Conservation (phyloP, 2,329 filamentous ascomycete genomes). For the Cladosporium phlei region DNA sequence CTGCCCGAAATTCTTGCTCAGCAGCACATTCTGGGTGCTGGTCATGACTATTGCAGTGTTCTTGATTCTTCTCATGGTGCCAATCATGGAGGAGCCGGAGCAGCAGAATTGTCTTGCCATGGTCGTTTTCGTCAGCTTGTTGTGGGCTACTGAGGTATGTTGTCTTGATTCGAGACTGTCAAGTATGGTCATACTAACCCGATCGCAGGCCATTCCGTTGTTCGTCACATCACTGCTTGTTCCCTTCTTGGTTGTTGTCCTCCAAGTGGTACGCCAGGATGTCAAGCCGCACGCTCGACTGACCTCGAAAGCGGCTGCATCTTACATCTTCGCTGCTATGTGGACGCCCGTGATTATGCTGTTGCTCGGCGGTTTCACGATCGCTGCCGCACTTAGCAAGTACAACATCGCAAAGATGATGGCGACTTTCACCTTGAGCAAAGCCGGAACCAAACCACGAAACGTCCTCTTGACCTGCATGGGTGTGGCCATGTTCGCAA, state of each 20-base stretch:
- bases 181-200: constrained; percentile 23
- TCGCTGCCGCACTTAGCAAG: constrained; percentile 91
- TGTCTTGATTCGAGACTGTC: neutral
- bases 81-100: constrained; percentile 79
- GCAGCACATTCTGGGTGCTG: constrained; percentile 73
- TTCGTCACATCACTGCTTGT: constrained; percentile 94
- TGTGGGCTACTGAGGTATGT: constrained; percentile 90
- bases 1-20: constrained; percentile 78
- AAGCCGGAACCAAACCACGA: constrained; percentile 83
- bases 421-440: constrained; percentile 91
- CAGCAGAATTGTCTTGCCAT: constrained; percentile 95
- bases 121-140: constrained; percentile 83
- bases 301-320: constrained; percentile 72
- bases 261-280: constrained; percentile 78
- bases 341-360: constrained; percentile 99
- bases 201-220: constrained; percentile 75
- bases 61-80: constrained; percentile 64
- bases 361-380: constrained; percentile 88
- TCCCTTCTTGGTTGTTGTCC: constrained; percentile 83
- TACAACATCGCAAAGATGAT: constrained; percentile 97
- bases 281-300: constrained; percentile 65
- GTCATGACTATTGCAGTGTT: constrained; percentile 69
- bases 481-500: constrained; percentile 95
- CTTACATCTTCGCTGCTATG: constrained; percentile 89
- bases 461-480: constrained; percentile 95